Evolutionary conservation across 192 early-diverging fungal species (phyloP), one percentile per base, ranked within the genome.

Genomic region (Backusella westeae): DNA sequence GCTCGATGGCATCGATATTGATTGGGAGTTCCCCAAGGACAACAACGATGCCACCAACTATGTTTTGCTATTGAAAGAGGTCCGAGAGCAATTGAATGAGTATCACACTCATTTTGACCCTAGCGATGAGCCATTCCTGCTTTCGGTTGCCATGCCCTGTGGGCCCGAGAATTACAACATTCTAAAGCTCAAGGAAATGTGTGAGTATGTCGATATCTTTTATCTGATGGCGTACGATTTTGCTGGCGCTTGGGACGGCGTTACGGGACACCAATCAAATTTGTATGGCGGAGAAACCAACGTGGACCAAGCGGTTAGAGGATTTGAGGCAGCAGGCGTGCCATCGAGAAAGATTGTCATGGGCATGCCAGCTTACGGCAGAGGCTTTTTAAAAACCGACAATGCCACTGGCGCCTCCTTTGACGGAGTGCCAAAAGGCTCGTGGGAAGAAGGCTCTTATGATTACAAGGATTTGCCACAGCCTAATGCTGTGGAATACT

Each of bases 201-300:
- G 84, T 7, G 83, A 85, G 32, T 90, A 90, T 52, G 86, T 93
- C 39, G 93, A 96, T 78, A 75, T 85, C n/a, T 93, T 98, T 87
- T 94, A 96, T 79, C 77, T 98, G 66, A 99, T 99, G 98, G 87
- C 95, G 5, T 98, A 98, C 80, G 94, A 95, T 79, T 89, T 90
- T 68, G 83, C 87, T 2, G 91, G 91, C 5, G 81, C 87, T 52
- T 92, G 94, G 92, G 92, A 90, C 26, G 26, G 26, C 17, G 71
- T 75, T 10, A 83, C 94, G 2, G 94, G 91, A 12, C 98, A 99
- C 81, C 98, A 99, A 75, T 90, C 96, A 67, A 94, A 95, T 78
- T 81, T 99, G 71, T 89, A 91, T 34, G 86, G 91, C 7, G 86
- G 91, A 9, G 89, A 90, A 19, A 81, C 90, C 65, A 89, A 82